Percentiles rank a stretch among this genome's conserved stretches.
Conservation (phyloP, 805 yeast species). For the Candida sphagnicola region DNA sequence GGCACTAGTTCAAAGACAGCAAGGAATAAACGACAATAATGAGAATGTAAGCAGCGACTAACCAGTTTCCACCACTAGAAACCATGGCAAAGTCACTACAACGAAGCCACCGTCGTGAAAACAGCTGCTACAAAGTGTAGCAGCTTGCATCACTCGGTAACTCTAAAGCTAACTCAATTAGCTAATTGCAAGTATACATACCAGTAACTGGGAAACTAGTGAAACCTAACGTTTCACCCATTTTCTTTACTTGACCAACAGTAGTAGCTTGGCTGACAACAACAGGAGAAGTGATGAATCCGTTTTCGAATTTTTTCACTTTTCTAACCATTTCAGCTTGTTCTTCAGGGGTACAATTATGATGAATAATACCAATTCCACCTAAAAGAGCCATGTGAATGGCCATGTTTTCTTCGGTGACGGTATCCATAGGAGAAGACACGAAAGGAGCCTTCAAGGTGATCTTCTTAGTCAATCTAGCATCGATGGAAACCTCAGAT, state of each 20-base stretch:
- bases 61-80: constrained; percentile 1
- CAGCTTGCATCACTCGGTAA: too few species aligned
- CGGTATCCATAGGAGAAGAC: constrained; percentile 99
- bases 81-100: too few species aligned
- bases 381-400: constrained; percentile 97
- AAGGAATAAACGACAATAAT: too few species aligned
- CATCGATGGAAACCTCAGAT: constrained; percentile 68
- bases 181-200: constrained; percentile 67
- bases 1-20: too few species aligned
- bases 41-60: neutral
- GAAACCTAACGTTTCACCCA: constrained; percentile 77
- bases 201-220: constrained; percentile 99
- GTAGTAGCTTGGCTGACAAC: constrained; percentile 74
- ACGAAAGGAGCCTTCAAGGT: constrained; percentile 90
- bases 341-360: constrained; percentile 93
- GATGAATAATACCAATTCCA: constrained; percentile 98
- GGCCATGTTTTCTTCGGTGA: constrained; percentile 96
- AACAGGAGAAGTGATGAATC: constrained; percentile 88
- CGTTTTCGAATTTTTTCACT: constrained; percentile 96
- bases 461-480: constrained; percentile 88
- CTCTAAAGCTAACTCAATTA: too few species aligned
- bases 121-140: too few species aligned
- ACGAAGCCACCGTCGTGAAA: too few species aligned
- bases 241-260: constrained; percentile 72
- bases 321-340: constrained; percentile 98